These are phyloP conservation scores for Gonapodya sp. DNA, from an alignment of 192 early-diverging fungal species.

Conservation along the genomic window DNA sequence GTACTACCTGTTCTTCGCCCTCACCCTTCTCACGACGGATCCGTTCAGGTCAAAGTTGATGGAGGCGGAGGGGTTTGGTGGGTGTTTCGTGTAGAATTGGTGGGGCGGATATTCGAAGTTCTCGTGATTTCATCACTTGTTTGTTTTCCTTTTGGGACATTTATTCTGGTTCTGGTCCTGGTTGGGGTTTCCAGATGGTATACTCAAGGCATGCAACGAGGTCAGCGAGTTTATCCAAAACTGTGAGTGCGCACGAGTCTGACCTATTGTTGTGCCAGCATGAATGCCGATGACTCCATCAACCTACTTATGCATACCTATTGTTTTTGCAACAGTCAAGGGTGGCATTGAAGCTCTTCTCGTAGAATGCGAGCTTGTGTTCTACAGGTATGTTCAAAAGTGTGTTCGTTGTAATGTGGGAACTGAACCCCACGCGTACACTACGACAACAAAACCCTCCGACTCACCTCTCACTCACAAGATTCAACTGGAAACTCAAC, in stretches of 20 bases:
- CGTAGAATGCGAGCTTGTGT: neutral
- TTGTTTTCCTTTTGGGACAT: too few relatives aligned
- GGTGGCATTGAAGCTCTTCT: neutral
- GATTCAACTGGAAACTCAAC: neutral
- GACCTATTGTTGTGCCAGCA: too few relatives aligned
- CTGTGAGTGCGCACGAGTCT: too few relatives aligned
- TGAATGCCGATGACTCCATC: neutral
- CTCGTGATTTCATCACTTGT: neutral
- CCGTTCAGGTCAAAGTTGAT: neutral
- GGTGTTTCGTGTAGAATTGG: neutral
- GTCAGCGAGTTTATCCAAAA: neutral
- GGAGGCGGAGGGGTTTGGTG: conserved; percentile 1
- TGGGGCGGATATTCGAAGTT: neutral
- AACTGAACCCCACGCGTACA: too few relatives aligned
- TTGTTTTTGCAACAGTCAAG: neutral
- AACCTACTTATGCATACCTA: neutral
- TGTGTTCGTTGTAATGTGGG: neutral
- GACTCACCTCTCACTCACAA: too few relatives aligned
- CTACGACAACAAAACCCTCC: too few relatives aligned
- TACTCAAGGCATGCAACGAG: neutral
- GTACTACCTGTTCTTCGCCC: neutral
- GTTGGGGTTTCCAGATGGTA: neutral
- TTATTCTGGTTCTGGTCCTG: too few relatives aligned
- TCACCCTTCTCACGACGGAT: neutral
- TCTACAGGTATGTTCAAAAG: neutral